Evolutionary conservation across 2,329 filamentous ascomycete species (phyloP).

Genomic region (Botryotinia narcissicola): DNA sequence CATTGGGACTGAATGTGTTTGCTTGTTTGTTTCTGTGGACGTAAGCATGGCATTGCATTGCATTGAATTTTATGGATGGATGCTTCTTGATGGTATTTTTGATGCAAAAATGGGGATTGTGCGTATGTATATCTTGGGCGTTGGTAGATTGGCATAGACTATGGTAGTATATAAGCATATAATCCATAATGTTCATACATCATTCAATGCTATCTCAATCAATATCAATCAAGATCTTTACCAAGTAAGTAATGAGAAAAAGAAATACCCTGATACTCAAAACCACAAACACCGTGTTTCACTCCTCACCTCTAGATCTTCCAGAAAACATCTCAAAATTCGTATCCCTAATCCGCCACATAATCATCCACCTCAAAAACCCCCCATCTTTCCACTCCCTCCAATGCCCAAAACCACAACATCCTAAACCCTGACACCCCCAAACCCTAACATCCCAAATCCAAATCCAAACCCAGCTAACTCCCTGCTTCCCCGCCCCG

Average conservation of each 20-base stretch:
- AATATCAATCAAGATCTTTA: too few species aligned
- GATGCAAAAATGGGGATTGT: not conserved
- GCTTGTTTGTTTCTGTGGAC: not conserved
- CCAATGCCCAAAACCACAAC: too few species aligned
- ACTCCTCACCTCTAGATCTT: fast-evolving
- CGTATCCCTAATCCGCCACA: too few species aligned
- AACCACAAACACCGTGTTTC: not conserved
- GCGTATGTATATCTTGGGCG: not conserved
- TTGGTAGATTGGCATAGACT: not conserved
- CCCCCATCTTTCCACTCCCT: too few species aligned
- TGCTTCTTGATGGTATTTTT: not conserved
- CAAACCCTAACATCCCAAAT: too few species aligned
- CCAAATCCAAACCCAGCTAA: too few species aligned
- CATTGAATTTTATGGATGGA: not conserved
- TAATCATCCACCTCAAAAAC: too few species aligned
- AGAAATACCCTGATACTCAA: not conserved
- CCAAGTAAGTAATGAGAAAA: too few species aligned
- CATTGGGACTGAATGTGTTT: conserved; percentile 5
- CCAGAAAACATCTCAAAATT: too few species aligned
- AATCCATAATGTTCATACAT: not conserved
- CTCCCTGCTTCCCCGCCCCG: not conserved
- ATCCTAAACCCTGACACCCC: too few species aligned
- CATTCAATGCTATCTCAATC: not conserved
- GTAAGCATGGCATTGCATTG: not conserved
- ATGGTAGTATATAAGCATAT: not conserved